phyloP scores from a whole-genome alignment of 108 stramenopile genomes.

The Cyclotella distinguenda region DNA sequence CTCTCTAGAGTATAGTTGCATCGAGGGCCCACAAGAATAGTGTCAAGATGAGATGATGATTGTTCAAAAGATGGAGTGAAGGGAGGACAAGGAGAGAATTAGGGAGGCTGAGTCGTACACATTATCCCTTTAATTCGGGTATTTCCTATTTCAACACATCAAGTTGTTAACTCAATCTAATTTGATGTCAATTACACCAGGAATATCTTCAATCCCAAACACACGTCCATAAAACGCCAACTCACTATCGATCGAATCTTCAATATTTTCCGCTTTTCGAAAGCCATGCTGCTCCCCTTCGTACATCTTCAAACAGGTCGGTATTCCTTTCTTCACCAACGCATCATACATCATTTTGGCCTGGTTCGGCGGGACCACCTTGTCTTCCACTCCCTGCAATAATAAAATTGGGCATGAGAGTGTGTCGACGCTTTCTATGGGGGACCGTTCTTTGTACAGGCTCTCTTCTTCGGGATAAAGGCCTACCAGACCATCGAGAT shows the following conservation, averaged over 20 bases:
- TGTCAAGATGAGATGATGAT: too few species aligned
- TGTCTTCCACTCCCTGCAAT: conserved; percentile 80
- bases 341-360: conserved; percentile 77
- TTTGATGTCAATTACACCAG: conserved; percentile 53
- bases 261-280: conserved; percentile 80
- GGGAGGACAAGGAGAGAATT: too few species aligned
- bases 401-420: conserved; percentile 75
- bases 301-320: conserved; percentile 70
- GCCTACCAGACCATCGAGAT: conserved; percentile 79
- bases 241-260: conserved; percentile 73
- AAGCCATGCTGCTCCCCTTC: conserved; percentile 87
- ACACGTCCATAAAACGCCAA: conserved; percentile 67
- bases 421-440: conserved; percentile 66
- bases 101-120: too few species aligned
- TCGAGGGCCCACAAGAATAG: too few species aligned
- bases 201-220: conserved; percentile 63
- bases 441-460: conserved; percentile 69
- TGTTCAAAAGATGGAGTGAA: too few species aligned
- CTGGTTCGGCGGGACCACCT: conserved; percentile 87
- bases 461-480: conserved; percentile 63
- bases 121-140: too few species aligned
- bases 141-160: too few species aligned
- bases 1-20: too few species aligned
- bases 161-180: too few species aligned
- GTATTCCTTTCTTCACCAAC: conserved; percentile 62